phyloP scores from a whole-genome alignment of 768 basidiomycete species.

The Boletus sp. region DNA sequence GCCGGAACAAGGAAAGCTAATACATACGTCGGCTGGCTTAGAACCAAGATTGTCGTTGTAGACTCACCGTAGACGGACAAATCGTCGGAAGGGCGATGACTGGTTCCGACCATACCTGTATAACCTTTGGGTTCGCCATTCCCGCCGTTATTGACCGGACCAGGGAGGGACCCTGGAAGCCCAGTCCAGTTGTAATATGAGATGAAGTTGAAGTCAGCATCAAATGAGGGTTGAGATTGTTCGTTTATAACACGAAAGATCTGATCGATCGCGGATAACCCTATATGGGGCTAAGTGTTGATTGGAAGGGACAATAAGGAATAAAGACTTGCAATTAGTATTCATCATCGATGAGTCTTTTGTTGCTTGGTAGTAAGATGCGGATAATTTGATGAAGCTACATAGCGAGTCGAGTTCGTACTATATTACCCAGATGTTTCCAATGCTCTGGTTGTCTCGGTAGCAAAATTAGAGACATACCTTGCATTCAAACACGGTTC shows the following conservation, averaged over 20 bases:
- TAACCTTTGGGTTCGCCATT: slow-evolving; percentile 76
- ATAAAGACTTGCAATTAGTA: slow-evolving; percentile 49
- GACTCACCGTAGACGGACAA: slow-evolving; percentile 59
- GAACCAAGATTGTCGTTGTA: background rate
- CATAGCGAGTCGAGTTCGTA: slow-evolving; percentile 81
- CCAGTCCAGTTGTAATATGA: slow-evolving; percentile 87
- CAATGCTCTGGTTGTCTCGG: background rate
- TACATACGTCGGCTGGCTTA: background rate
- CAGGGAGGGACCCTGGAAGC: slow-evolving; percentile 54
- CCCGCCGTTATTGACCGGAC: slow-evolving; percentile 62
- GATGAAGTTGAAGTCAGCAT: slow-evolving; percentile 67
- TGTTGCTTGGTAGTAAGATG: slow-evolving; percentile 70
- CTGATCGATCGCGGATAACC: slow-evolving; percentile 65
- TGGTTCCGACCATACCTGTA: slow-evolving; percentile 73
- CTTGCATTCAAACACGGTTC: slow-evolving; percentile 82
- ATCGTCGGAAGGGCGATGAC: slow-evolving; percentile 77
- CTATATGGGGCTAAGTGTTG: slow-evolving; percentile 33
- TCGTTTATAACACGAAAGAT: slow-evolving; percentile 77
- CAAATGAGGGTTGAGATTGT: slow-evolving; percentile 71
- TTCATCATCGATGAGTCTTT: slow-evolving; percentile 73
- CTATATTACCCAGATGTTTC: slow-evolving; percentile 31
- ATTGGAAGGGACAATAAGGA: background rate
- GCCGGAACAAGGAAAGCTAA: slow-evolving; percentile 75
- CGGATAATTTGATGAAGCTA: slow-evolving; percentile 75
- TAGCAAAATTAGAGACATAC: slow-evolving; percentile 31